Percentiles rank a stretch among this genome's conserved stretches.
Evolutionary conservation across 2,329 filamentous ascomycete genomes (phyloP).

Genomic region (Gaeumannomyces tritici): DNA sequence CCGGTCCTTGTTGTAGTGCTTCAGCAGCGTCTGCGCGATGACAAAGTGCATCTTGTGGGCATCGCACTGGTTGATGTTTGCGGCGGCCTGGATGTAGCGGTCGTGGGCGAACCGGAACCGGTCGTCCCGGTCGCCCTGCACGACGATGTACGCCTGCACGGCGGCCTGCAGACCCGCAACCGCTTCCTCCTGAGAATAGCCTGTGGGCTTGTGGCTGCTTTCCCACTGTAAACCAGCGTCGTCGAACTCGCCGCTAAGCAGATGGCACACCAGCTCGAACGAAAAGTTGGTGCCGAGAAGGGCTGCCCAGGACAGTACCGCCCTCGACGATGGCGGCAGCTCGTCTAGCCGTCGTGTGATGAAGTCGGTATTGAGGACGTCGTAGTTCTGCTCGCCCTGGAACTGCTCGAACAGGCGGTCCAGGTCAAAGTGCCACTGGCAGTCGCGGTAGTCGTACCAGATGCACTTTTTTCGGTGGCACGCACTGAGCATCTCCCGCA

Average conservation of each 20-base stretch:
- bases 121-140: slow-evolving; percentile 76
- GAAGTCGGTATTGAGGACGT: slow-evolving; percentile 74
- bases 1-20: slow-evolving; percentile 54
- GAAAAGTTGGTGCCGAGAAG: slow-evolving; percentile 76
- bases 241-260: slow-evolving; percentile 68
- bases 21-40: slow-evolving; percentile 72
- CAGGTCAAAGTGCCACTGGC: slow-evolving; percentile 75
- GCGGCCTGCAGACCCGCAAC: slow-evolving; percentile 74
- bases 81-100: slow-evolving; percentile 69
- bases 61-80: slow-evolving; percentile 59
- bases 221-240: slow-evolving; percentile 26
- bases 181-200: slow-evolving; percentile 56
- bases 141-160: slow-evolving; percentile 70
- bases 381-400: slow-evolving; percentile 65
- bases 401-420: slow-evolving; percentile 83
- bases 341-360: slow-evolving; percentile 70
- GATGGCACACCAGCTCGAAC: slow-evolving; percentile 67
- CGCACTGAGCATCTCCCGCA: slow-evolving; percentile 80
- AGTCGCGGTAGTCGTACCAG: slow-evolving; percentile 81
- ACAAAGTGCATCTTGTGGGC: slow-evolving; percentile 80
- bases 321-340: slow-evolving; percentile 61
- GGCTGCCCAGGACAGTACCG: slow-evolving; percentile 78
- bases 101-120: slow-evolving; percentile 84
- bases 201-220: slow-evolving; percentile 26
- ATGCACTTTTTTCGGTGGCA: slow-evolving; percentile 82